Percentiles rank a stretch among this genome's conserved stretches.
Evolutionary conservation across 495 filamentous ascomycete genomes (phyloP).

Genomic region (Penicillium ochrochloron): DNA sequence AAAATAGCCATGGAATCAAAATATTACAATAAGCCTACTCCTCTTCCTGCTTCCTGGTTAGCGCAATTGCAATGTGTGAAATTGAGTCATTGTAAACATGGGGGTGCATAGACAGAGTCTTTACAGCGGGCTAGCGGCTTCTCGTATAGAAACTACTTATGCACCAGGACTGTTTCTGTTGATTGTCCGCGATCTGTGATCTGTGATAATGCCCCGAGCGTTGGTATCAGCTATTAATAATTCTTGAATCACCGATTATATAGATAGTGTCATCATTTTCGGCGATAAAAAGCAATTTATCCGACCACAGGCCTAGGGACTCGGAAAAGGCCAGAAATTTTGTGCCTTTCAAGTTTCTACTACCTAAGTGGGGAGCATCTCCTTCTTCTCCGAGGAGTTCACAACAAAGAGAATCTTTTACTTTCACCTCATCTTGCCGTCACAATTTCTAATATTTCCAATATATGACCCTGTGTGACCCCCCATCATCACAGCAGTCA

Average conservation of each 20-base stretch:
- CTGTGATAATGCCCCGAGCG: neutral
- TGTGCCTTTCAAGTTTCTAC: neutral
- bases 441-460: too few species aligned
- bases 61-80: neutral
- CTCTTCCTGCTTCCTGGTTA: neutral
- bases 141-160: neutral
- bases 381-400: neutral
- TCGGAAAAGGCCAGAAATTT: neutral
- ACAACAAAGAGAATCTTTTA: neutral
- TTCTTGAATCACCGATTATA: neutral
- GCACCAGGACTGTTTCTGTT: neutral
- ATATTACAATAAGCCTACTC: neutral
- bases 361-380: neutral
- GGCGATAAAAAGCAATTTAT: slow-evolving; percentile 6
- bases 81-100: neutral
- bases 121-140: neutral
- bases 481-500: neutral
- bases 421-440: neutral
- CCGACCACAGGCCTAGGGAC: neutral
- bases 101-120: neutral
- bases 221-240: neutral
- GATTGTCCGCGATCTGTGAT: neutral
- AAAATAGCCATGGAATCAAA: neutral
- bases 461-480: neutral
- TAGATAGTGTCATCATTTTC: slow-evolving; percentile 7